phyloP scores from a whole-genome alignment of 169 alveolate genomes.

The Plasmodium vivax region DNA sequence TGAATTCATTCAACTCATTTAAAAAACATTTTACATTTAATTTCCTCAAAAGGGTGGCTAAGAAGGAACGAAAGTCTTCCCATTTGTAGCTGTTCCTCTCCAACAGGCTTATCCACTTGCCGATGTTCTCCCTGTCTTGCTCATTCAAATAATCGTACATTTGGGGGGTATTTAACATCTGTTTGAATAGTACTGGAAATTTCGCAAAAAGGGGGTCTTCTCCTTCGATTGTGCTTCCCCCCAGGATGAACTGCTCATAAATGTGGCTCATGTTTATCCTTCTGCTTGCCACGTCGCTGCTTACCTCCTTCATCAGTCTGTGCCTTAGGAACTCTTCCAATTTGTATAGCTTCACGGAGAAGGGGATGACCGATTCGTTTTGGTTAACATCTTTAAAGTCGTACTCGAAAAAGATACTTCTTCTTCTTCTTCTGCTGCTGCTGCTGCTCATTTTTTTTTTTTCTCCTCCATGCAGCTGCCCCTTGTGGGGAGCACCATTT shows the following conservation, averaged over 20 bases:
- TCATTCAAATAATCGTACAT: constrained; percentile 53
- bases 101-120: background rate
- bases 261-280: background rate
- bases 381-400: constrained; percentile 1
- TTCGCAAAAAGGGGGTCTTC: background rate
- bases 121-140: constrained; percentile 5
- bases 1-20: constrained; percentile 9
- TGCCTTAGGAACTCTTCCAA: constrained; percentile 13
- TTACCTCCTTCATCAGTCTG: constrained; percentile 27
- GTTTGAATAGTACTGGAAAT: background rate
- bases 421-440: background rate
- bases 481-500: background rate
- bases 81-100: constrained; percentile 4
- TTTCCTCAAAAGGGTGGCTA: constrained; percentile 2
- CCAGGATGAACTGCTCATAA: background rate
- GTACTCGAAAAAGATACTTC: constrained; percentile 34
- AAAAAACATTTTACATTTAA: constrained; percentile 26
- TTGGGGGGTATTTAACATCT: constrained; percentile 5
- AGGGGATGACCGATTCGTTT: background rate
- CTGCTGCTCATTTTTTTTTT: background rate
- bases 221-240: background rate
- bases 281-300: constrained; percentile 7
- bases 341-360: background rate
- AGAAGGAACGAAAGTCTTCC: constrained; percentile 4
- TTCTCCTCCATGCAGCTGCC: background rate